Evolutionary conservation across 2,329 filamentous ascomycete species (phyloP).

Genomic region (Emericellopsis atlantica): DNA sequence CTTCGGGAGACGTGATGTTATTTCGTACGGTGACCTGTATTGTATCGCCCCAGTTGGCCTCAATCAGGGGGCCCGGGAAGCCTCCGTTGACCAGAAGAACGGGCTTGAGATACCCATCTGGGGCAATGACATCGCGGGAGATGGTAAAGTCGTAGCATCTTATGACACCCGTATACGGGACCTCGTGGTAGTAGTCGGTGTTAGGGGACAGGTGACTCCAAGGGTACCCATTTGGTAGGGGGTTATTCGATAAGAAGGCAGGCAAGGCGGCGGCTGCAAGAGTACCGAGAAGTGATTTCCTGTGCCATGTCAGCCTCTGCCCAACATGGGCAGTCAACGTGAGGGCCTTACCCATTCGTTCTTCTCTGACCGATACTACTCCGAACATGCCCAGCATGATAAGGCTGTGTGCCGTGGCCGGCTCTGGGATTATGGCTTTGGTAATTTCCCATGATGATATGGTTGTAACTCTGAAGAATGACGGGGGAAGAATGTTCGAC

Average conservation of each 20-base stretch:
- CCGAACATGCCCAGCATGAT: not conserved
- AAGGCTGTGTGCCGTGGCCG: not conserved
- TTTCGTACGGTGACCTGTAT: conserved; percentile 59
- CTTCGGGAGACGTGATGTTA: conserved; percentile 39
- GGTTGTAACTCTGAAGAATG: no score
- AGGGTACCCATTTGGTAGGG: conserved; percentile 33
- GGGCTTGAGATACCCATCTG: conserved; percentile 40
- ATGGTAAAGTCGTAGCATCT: conserved; percentile 41
- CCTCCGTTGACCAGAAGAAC: conserved; percentile 52
- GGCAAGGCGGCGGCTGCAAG: conserved; percentile 22
- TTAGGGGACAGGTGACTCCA: conserved; percentile 33
- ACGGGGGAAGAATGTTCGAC: no score
- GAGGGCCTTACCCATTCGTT: not conserved
- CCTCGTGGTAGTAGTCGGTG: conserved; percentile 36
- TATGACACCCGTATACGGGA: conserved; percentile 40
- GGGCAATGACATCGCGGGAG: conserved; percentile 33
- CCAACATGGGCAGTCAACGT: no score
- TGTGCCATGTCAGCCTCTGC: conserved; percentile 1
- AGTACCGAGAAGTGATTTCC: conserved; percentile 28
- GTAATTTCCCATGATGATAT: not conserved
- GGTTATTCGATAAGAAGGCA: conserved; percentile 33
- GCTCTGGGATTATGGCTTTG: not conserved
- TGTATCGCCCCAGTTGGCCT: conserved; percentile 50
- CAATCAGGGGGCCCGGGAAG: conserved; percentile 55
- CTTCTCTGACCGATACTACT: not conserved